Evolutionary conservation across 768 basidiomycete genomes (phyloP).

Genomic region (Boletus reticulatus): DNA sequence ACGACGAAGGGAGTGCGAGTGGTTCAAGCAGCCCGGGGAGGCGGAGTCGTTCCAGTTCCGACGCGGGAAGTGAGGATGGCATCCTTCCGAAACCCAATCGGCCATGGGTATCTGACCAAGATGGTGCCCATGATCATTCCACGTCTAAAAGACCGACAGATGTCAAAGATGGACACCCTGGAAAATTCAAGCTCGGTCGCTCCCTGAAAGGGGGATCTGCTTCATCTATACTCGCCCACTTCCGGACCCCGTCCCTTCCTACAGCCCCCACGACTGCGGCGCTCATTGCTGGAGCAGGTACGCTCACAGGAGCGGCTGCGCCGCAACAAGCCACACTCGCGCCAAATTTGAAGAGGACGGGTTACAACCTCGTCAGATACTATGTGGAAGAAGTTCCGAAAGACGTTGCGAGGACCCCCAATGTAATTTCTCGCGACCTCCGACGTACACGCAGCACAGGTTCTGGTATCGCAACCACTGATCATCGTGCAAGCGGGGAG

Average conservation of each 20-base stretch:
- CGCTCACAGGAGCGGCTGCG: slow-evolving; percentile 59
- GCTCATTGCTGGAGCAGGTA: slow-evolving; percentile 67
- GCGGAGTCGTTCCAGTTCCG: slow-evolving; percentile 22
- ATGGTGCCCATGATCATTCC: background rate
- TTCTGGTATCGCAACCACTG: slow-evolving; percentile 1
- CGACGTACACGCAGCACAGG: slow-evolving; percentile 14
- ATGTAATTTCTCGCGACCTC: background rate
- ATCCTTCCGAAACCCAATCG: slow-evolving; percentile 17
- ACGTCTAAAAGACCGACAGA: background rate
- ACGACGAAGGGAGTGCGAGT: slow-evolving; percentile 28
- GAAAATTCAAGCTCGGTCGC: slow-evolving; percentile 14
- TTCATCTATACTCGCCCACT: slow-evolving; percentile 24
- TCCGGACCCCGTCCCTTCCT: slow-evolving; percentile 21
- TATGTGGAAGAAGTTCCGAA: slow-evolving; percentile 15
- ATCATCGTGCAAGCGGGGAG: background rate
- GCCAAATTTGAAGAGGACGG: slow-evolving; percentile 60
- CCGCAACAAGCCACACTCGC: slow-evolving; percentile 46
- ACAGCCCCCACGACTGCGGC: slow-evolving; percentile 40
- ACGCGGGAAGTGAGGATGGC: slow-evolving; percentile 15
- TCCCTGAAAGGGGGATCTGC: slow-evolving; percentile 22
- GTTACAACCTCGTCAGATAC: slow-evolving; percentile 65
- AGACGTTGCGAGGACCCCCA: background rate
- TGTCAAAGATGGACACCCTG: background rate
- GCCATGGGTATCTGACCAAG: slow-evolving; percentile 20
- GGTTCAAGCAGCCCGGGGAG: slow-evolving; percentile 19